A percentile compares a stretch with the other conserved stretches of the same genome.
phyloP scores from a whole-genome alignment of 805 yeast genomes.

The Wickerhamomyces bovis region DNA sequence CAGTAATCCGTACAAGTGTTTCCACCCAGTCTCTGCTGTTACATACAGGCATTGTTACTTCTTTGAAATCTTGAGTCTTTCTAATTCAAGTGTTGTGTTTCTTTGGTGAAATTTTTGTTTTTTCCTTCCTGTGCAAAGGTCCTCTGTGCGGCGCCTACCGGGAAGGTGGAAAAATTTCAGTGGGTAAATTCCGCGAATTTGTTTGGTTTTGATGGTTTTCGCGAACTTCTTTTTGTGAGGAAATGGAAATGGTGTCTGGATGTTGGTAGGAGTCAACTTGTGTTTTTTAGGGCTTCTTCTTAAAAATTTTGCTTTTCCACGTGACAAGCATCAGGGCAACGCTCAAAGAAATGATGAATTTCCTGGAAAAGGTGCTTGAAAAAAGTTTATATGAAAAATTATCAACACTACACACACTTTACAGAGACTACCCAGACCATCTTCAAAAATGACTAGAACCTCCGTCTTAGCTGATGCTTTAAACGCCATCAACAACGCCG shows the following conservation, averaged over 20 bases:
- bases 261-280: background rate
- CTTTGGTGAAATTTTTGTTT: slow-evolving; percentile 22
- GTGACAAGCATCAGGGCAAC: slow-evolving; percentile 7
- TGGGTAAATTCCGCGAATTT: background rate
- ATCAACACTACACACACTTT: background rate
- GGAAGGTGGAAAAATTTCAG: background rate
- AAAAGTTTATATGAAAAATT: background rate
- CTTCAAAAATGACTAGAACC: slow-evolving; percentile 81
- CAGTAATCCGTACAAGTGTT: background rate
- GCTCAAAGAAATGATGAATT: background rate
- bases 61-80: slow-evolving; percentile 20
- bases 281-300: no score
- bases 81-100: slow-evolving; percentile 12
- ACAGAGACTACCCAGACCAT: background rate
- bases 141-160: background rate
- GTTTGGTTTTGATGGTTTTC: background rate
- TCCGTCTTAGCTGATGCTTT: slow-evolving; percentile 98
- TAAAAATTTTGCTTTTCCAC: no score
- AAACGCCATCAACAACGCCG: slow-evolving; percentile 98
- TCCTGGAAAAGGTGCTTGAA: background rate
- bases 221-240: background rate
- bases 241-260: background rate
- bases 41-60: slow-evolving; percentile 39
- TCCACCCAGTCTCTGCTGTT: slow-evolving; percentile 2
- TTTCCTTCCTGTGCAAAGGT: slow-evolving; percentile 4